Evolutionary conservation across 108 stramenopile species (phyloP).

Genomic region (Cyclostephanos tholiformis): DNA sequence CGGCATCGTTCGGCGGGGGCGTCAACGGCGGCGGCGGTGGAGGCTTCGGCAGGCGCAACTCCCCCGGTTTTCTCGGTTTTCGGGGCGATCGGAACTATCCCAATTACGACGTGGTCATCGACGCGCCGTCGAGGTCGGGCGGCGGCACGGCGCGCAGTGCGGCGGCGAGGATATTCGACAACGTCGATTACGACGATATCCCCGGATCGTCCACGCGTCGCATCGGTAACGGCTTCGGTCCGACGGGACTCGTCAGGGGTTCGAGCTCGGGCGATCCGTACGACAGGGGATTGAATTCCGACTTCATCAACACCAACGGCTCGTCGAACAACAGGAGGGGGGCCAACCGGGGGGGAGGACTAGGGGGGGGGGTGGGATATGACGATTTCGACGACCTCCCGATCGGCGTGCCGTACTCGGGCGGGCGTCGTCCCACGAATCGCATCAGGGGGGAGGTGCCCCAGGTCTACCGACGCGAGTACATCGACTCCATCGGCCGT

Average conservation of each 20-base stretch:
- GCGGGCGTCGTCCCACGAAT: not conserved
- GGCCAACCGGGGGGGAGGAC: not conserved
- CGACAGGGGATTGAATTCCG: constrained; percentile 18
- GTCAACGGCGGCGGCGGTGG: not conserved
- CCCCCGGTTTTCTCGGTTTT: not conserved
- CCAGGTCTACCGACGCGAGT: constrained; percentile 9
- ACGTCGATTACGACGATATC: constrained; percentile 7
- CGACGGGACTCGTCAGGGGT: not conserved
- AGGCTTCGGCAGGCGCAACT: constrained; percentile 17
- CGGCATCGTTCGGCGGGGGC: not conserved
- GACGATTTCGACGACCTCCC: no score
- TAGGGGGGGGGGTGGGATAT: no score
- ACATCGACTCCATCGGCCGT: not conserved
- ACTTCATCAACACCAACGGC: constrained; percentile 16
- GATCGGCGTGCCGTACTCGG: not conserved
- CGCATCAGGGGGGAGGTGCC: not conserved
- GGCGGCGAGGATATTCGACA: constrained; percentile 4
- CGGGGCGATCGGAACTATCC: constrained; percentile 15
- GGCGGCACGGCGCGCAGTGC: not conserved
- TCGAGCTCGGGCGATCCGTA: not conserved
- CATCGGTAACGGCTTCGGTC: not conserved
- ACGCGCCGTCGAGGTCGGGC: not conserved
- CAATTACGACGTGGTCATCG: constrained; percentile 7
- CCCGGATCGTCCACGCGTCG: constrained; percentile 12
- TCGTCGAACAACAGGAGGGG: constrained; percentile 8